Conservation (phyloP, 2,329 filamentous ascomycete species). For the Penicillium sp. region DNA sequence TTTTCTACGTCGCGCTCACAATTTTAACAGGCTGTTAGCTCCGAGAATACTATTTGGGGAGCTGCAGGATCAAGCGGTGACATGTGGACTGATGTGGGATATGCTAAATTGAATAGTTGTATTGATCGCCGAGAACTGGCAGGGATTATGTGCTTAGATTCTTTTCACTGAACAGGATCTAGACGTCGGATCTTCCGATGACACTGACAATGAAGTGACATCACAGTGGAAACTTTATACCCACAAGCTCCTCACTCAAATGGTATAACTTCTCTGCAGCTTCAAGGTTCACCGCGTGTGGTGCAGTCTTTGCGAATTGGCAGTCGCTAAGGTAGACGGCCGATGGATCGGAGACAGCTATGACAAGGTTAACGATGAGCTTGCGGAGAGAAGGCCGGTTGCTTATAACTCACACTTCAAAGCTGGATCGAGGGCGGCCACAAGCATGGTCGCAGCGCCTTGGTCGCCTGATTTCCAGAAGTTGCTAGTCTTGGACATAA, state of each 20-base stretch:
- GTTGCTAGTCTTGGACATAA: constrained; percentile 36
- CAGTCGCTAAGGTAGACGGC: constrained; percentile 44
- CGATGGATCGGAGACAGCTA: constrained; percentile 22
- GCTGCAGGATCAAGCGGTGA: neutral
- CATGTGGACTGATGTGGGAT: neutral
- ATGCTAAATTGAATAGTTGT: neutral
- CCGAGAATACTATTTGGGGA: neutral
- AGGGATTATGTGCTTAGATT: neutral
- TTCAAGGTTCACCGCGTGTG: constrained; percentile 45
- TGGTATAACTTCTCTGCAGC: constrained; percentile 48
- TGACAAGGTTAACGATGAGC: neutral
- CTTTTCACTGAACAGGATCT: neutral
- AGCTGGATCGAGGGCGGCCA: constrained; percentile 53
- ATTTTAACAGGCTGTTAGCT: neutral
- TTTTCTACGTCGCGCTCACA: neutral
- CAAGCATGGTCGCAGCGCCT: constrained; percentile 51
- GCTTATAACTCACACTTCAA: constrained; percentile 35
- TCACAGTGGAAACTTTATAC: constrained; percentile 42
- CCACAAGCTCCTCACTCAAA: constrained; percentile 48
- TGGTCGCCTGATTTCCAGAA: constrained; percentile 49
- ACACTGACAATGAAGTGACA: constrained; percentile 1
- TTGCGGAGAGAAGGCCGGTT: neutral
- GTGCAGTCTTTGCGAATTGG: constrained; percentile 36
- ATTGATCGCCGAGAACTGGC: neutral
- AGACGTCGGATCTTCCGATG: constrained; percentile 15